Conservation (phyloP, 2,329 filamentous ascomycete genomes). For the Erysiphe pulchra region DNA sequence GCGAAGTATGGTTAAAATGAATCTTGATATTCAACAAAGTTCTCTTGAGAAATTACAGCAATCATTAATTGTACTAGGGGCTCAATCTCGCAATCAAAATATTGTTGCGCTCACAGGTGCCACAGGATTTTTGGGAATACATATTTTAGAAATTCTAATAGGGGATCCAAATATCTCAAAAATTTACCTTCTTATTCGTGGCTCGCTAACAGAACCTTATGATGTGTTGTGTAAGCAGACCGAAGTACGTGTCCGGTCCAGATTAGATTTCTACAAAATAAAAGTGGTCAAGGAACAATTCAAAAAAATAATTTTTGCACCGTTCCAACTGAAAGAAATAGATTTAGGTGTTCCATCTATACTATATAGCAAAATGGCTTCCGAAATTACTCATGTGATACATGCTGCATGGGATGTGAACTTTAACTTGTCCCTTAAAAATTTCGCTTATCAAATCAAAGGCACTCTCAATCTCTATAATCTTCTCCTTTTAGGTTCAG, state of each 20-base stretch:
- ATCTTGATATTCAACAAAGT: not conserved
- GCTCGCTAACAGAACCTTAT: not conserved
- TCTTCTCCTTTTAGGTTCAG: slow-evolving; percentile 14
- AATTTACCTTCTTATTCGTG: not conserved
- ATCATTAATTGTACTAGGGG: not conserved
- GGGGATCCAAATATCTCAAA: not conserved
- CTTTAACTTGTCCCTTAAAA: slow-evolving; percentile 28
- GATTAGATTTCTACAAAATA: not conserved
- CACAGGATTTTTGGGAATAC: slow-evolving; percentile 24
- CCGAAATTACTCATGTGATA: slow-evolving; percentile 24
- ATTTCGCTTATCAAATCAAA: slow-evolving; percentile 27
- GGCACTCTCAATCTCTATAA: slow-evolving; percentile 23
- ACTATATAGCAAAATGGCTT: slow-evolving; percentile 17
- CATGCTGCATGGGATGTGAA: slow-evolving; percentile 42
- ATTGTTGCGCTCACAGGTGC: slow-evolving; percentile 19
- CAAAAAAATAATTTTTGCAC: slow-evolving; percentile 3
- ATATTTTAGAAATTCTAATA: slow-evolving; percentile 13
- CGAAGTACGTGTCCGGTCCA: not conserved
- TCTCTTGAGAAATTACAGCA: not conserved
- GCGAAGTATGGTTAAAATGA: not conserved
- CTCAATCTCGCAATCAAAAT: not conserved
- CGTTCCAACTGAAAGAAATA: slow-evolving; percentile 20
- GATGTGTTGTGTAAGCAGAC: not conserved
- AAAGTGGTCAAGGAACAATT: not conserved
- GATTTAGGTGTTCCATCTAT: slow-evolving; percentile 21